Evolutionary conservation across 2,329 filamentous ascomycete genomes (phyloP).

Genomic region (Bipolaris zeicola): DNA sequence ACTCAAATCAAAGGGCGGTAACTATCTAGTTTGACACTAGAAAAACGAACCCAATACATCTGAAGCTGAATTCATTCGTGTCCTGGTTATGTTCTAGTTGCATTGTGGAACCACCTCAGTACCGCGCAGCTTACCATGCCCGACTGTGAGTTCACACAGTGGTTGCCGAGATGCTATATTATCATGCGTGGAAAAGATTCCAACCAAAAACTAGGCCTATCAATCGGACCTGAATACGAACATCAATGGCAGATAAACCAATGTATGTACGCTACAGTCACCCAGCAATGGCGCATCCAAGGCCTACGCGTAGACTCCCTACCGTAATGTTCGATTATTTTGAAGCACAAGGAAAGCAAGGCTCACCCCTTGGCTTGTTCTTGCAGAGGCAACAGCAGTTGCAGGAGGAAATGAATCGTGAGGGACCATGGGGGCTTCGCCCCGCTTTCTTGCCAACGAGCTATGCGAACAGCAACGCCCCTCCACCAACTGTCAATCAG

Average conservation of each 20-base stretch:
- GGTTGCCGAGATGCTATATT: background rate
- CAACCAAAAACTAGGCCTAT: background rate
- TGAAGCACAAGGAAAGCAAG: background rate
- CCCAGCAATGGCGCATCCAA: background rate
- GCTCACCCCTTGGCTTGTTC: no score
- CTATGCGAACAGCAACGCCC: background rate
- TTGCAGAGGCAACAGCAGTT: no score
- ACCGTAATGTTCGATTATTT: background rate
- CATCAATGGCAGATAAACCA: background rate
- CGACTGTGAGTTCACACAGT: background rate
- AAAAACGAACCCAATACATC: background rate
- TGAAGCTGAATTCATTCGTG: background rate
- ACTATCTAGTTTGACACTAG: background rate
- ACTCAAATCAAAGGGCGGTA: background rate
- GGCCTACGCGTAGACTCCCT: background rate
- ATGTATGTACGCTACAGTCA: background rate
- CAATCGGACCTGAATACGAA: background rate
- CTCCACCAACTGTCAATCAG: background rate
- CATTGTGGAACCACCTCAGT: background rate
- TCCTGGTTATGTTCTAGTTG: background rate
- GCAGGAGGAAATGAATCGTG: background rate
- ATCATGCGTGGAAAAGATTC: background rate
- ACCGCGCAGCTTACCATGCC: background rate
- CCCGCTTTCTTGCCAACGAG: background rate
- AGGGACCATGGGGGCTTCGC: background rate